A percentile compares a stretch with the other conserved stretches of the same genome.
phyloP scores from a whole-genome alignment of 2,329 filamentous ascomycete species.

The Cylindrodendrum hubeiense region DNA sequence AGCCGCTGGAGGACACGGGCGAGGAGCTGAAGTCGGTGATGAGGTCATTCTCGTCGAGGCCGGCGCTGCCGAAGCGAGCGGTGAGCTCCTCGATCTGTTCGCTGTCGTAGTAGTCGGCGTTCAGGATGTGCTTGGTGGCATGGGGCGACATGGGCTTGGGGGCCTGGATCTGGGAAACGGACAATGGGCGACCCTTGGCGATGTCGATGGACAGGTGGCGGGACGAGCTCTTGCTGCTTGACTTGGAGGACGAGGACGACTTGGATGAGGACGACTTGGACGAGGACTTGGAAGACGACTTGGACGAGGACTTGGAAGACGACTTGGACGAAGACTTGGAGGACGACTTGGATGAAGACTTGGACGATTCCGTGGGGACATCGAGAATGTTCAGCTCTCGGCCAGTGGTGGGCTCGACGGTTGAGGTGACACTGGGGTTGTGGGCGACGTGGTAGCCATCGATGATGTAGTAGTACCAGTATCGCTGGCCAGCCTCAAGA shows the following conservation, averaged over 20 bases:
- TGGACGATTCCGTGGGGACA: conserved; percentile 71
- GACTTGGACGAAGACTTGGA: conserved; percentile 59
- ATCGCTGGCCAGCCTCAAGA: conserved; percentile 88
- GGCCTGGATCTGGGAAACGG: conserved; percentile 88
- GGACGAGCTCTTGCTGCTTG: conserved; percentile 53
- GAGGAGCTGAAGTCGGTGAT: conserved; percentile 67
- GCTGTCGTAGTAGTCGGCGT: conserved; percentile 80
- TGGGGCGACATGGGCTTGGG: conserved; percentile 91
- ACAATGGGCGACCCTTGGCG: conserved; percentile 89
- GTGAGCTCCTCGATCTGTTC: conserved; percentile 84
- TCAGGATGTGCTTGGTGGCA: conserved; percentile 88
- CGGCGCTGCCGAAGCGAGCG: conserved; percentile 75
- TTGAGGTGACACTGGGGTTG: conserved; percentile 90
- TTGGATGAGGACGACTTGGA: conserved; percentile 42
- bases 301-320: conserved; percentile 58
- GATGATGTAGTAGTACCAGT: conserved; percentile 99
- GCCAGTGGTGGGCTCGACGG: conserved; percentile 94
- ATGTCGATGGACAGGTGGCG: conserved; percentile 73
- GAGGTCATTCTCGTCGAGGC: conserved; percentile 69
- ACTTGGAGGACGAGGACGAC: conserved; percentile 44
- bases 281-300: conserved; percentile 58
- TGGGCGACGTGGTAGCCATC: conserved; percentile 98
- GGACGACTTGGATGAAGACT: conserved; percentile 58
- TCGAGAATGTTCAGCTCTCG: conserved; percentile 98
- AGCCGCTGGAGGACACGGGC: conserved; percentile 76